Evolutionary conservation across 2,329 filamentous ascomycete species (phyloP), one percentile per base, ranked within the genome.

Genomic region (Dothistroma septosporum): DNA sequence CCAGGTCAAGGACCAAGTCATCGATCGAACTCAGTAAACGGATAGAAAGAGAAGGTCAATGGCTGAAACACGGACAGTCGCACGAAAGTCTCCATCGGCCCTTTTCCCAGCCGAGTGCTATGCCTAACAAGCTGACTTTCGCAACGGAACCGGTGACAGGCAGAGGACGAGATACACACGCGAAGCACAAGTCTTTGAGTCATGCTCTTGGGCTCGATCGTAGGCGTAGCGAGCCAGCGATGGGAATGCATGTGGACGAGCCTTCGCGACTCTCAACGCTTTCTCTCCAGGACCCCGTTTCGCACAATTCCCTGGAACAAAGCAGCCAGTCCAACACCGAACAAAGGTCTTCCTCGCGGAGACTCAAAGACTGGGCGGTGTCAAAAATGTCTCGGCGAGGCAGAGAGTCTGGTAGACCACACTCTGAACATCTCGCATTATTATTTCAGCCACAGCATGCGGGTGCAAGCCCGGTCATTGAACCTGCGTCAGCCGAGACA

Each of bases 341-440:
- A 10, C 64, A 67, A 5, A 67, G 66, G 35, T 71, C 69, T 2
- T 74, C 73, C 0, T 66, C 69, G 71, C 92, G 90, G 76, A 89
- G 87, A 72, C 87, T 92, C 63, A 90, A 89, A 69, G 80, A 81
- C 8, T 89, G 86, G 86, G 85, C 85, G 19, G 84, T 83, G 9
- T 72, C 72, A 3, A 73, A 73, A 59, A 77, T 91, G 8, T 84
- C 85, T 16, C 78, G 80, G 4, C 63, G 53, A 52, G 24, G 58
- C 28, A 59, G 58, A 52, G 24, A 53, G 11, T 35, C 50, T 12
- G 31, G 24, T 12, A 53, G 50, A 53, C 61, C 60, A 24, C 60
- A 61, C n/a, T 63, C 59, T 9, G 63, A 61, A 35, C 52, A 55
- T 32, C 53, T 62, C 16, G 32, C 48, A 14, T 48, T 60, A 19